Conservation (phyloP, 2,329 filamentous ascomycete genomes). For the Akanthomyces uredinophilus region DNA sequence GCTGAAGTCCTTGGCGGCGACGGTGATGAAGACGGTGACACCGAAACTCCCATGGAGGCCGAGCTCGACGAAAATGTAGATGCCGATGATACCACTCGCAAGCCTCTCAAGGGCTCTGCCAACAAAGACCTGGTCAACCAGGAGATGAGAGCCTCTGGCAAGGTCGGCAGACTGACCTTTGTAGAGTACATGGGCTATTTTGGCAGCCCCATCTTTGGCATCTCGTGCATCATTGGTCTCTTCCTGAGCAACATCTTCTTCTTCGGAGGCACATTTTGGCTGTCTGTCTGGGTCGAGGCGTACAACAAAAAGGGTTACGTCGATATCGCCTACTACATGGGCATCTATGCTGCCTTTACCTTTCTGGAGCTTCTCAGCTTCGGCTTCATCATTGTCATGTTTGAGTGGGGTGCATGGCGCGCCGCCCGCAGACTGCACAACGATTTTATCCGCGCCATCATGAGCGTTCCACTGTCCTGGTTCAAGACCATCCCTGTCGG, state of each 20-base stretch:
- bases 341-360: conserved; percentile 45
- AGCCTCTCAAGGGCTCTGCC: conserved; percentile 31
- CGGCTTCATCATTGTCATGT: conserved; percentile 39
- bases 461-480: conserved; percentile 52
- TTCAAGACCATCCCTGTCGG: conserved; percentile 50
- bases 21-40: conserved; percentile 30
- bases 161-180: conserved; percentile 39
- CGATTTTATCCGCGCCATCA: conserved; percentile 46
- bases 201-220: conserved; percentile 40
- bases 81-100: conserved; percentile 27
- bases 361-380: conserved; percentile 39
- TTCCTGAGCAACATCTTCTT: conserved; percentile 37
- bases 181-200: conserved; percentile 49
- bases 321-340: conserved; percentile 46
- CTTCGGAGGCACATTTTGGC: conserved; percentile 42
- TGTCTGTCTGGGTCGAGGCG: conserved; percentile 50
- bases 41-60: conserved; percentile 22
- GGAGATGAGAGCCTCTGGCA: conserved; percentile 43
- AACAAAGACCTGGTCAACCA: conserved; percentile 41
- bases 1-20: conserved; percentile 33
- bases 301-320: conserved; percentile 39
- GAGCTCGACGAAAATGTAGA: conserved; percentile 25
- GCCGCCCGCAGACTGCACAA: conserved; percentile 49
- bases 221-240: conserved; percentile 34
- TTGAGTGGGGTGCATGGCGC: conserved; percentile 52